Conservation (phyloP, 805 yeast genomes). For the Monosporozyma aquatica region DNA sequence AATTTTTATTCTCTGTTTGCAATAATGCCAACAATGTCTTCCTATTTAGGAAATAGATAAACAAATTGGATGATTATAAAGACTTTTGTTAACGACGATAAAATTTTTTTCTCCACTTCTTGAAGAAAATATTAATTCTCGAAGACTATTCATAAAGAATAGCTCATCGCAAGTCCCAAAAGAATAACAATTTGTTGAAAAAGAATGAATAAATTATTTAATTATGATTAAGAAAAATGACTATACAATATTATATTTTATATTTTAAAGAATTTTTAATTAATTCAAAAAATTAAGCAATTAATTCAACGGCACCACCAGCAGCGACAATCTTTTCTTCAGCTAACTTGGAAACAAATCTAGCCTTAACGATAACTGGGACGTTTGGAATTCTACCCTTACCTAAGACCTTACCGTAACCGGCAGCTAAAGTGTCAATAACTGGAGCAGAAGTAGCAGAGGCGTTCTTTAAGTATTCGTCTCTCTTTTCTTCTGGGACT, state of each 20-base stretch:
- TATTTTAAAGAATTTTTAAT: no score
- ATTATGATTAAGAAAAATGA: not conserved
- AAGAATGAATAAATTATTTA: not conserved
- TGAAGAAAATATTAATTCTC: no score
- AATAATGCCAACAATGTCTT: not conserved
- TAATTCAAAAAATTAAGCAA: slow-evolving; percentile 61
- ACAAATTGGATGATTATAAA: no score
- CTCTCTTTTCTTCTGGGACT: slow-evolving; percentile 89
- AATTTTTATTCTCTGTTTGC: no score
- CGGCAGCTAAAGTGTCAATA: slow-evolving; percentile 97
- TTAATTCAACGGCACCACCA: slow-evolving; percentile 99
- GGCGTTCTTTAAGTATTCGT: slow-evolving; percentile 78
- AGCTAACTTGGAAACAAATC: slow-evolving; percentile 98
- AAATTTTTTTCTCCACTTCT: not conserved
- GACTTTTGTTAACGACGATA: not conserved
- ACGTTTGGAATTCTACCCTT: slow-evolving; percentile 97
- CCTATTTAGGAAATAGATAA: not conserved
- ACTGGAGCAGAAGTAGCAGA: slow-evolving; percentile 92
- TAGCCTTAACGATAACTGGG: slow-evolving; percentile 98
- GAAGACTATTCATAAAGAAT: no score
- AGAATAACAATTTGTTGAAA: not conserved
- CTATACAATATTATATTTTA: slow-evolving; percentile 1
- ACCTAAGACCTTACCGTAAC: slow-evolving; percentile 99
- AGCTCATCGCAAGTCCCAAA: no score
- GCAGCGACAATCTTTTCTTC: slow-evolving; percentile 99